A percentile compares a stretch with the other conserved stretches of the same genome.
Evolutionary conservation across 2,329 filamentous ascomycete genomes (phyloP).

Genomic region (Diaporthe batatas): DNA sequence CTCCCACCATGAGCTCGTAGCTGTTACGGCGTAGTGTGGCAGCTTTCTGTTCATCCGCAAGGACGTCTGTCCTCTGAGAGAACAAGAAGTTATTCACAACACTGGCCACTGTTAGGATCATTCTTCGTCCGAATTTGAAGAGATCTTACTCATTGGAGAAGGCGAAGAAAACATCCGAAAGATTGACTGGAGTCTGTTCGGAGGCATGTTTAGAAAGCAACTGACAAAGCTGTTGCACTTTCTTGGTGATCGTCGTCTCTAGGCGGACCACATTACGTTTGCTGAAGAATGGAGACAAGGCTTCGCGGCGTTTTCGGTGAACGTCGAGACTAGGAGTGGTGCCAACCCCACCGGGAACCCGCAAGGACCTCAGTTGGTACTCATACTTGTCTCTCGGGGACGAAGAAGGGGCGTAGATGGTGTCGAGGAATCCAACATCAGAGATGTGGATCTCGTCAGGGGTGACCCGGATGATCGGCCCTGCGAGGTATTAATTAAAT

Average conservation of each 20-base stretch:
- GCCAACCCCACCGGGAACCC: slow-evolving; percentile 32
- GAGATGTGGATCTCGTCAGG: slow-evolving; percentile 28
- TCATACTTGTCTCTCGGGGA: slow-evolving; percentile 31
- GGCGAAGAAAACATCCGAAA: slow-evolving; percentile 32
- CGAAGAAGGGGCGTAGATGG: slow-evolving; percentile 31
- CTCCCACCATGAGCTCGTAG: slow-evolving; percentile 31
- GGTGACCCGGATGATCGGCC: slow-evolving; percentile 32
- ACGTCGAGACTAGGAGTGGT: slow-evolving; percentile 29
- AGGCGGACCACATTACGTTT: slow-evolving; percentile 29
- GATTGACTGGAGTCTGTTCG: slow-evolving; percentile 27
- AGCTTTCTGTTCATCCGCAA: slow-evolving; percentile 31
- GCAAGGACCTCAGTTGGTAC: slow-evolving; percentile 28
- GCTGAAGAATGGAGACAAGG: slow-evolving; percentile 34
- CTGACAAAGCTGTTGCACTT: slow-evolving; percentile 30
- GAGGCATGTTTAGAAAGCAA: slow-evolving; percentile 29
- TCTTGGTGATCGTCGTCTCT: slow-evolving; percentile 26
- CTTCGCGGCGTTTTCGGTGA: slow-evolving; percentile 31
- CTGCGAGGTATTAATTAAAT: slow-evolving; percentile 6
- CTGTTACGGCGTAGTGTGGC: slow-evolving; percentile 28
- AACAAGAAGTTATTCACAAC: slow-evolving; percentile 28
- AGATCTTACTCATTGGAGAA: slow-evolving; percentile 32
- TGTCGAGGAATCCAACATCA: slow-evolving; percentile 35
- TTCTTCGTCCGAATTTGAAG: slow-evolving; percentile 16
- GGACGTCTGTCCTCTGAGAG: slow-evolving; percentile 20
- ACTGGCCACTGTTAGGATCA: slow-evolving; percentile 26